Evolutionary conservation across 148 eudicot genomes (phyloP).

Genomic region (Selenicereus undatus): DNA sequence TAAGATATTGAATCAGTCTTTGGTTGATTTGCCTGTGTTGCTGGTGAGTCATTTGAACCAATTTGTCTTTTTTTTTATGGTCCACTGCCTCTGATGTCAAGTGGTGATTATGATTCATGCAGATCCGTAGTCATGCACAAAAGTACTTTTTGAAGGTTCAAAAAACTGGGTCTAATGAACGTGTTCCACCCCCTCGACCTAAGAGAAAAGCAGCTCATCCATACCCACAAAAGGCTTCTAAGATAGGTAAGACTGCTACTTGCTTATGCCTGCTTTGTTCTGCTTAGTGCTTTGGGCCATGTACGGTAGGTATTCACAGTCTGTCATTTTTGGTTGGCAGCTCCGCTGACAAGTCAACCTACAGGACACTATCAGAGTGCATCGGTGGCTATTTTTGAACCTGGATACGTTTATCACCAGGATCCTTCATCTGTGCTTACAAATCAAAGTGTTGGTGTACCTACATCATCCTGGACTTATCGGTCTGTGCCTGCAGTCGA

Average conservation of each 20-base stretch:
- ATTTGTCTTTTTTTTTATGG: background rate
- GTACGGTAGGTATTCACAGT: conserved; percentile 5
- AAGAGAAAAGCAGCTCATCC: conserved; percentile 69
- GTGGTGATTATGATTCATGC: conserved; percentile 16
- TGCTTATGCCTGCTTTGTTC: background rate
- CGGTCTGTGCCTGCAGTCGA: conserved; percentile 25
- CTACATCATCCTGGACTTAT: conserved; percentile 32
- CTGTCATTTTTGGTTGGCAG: conserved; percentile 18
- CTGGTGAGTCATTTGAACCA: background rate
- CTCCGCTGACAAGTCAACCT: conserved; percentile 24
- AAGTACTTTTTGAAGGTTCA: conserved; percentile 43
- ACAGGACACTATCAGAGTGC: conserved; percentile 27
- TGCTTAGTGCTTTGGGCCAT: background rate
- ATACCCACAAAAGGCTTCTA: conserved; percentile 61
- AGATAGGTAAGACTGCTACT: conserved; percentile 36
- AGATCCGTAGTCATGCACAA: conserved; percentile 44
- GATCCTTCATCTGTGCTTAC: conserved; percentile 34
- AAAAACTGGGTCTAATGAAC: conserved; percentile 53
- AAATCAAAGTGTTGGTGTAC: conserved; percentile 23
- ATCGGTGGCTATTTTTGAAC: conserved; percentile 26
- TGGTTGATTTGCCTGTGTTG: background rate
- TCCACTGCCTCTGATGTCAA: background rate
- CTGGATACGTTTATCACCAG: conserved; percentile 27
- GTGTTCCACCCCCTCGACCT: conserved; percentile 65
- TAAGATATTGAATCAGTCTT: background rate